Base-by-base conservation (phyloP, 176 grass and related monocot species). In the Calamus simplicifolius region DNA sequence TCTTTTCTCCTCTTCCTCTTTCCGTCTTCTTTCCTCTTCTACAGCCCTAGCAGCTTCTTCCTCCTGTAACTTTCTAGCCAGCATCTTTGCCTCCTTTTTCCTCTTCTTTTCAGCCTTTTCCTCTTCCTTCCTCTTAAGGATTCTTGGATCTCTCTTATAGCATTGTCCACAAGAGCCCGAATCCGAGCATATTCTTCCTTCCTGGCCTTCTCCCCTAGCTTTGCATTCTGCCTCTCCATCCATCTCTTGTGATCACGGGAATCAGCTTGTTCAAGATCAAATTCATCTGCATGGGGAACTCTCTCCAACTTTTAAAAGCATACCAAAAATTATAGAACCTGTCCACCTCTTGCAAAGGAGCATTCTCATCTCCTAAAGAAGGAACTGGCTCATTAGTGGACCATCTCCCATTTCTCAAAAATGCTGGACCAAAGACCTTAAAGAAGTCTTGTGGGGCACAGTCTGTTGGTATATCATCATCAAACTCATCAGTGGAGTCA, bases 251-350 rank as follows among this genome's bases (percentile, higher is more conserved):
- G 93, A 57, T 98, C 93, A 68, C 87, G 88, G 58, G 93, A 92
- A 52, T 98, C 93, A 18, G 93, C 93, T 92, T 98, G 87, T 62
- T 98, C 93, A 27, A 98, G 19, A 64, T 98, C 93, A 81, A 88
- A 98, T 56, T 98, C 93, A 62, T 98, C 93, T 29, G 65, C 83
- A 73, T 88, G 75, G 1, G 87, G 64, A 88, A 98, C 65, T 98
- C 87, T 27, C 93, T 85, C 93, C 93, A 98, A 62, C 87, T 98
- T 76, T 98, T 98, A 29, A 98, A 91, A 15, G 67, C 56, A 60
- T 97, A 97, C 93, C 93, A 97, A 70, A 88, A 97, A 72, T 97
- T 81, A 54, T 98, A 98, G 76, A 98, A 98, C 56, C 64, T 77
- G 49, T 98, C 93, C 18, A 98, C 93, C 35, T 91, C 78, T 16